phyloP scores from a whole-genome alignment of 179 eudicot genomes.

The Carnegiea gigantea region DNA sequence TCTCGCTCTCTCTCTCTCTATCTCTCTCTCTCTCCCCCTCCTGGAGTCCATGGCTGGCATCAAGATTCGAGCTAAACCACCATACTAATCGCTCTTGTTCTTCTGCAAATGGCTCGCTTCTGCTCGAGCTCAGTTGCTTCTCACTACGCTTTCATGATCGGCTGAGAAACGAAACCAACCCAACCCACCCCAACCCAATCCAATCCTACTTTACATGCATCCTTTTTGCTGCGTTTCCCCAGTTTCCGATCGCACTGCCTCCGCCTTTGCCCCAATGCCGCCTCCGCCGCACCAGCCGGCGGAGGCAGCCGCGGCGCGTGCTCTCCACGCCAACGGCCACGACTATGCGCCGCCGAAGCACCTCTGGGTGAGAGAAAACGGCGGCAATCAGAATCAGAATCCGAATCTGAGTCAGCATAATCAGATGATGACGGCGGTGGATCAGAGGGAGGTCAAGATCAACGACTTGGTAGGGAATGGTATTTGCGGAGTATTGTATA shows the following conservation, averaged over 20 bases:
- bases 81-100: background rate
- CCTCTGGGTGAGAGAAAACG: background rate
- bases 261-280: constrained; percentile 23
- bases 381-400: constrained; percentile 12
- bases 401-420: constrained; percentile 21
- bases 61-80: background rate
- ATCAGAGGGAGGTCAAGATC: constrained; percentile 57
- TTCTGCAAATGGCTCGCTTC: constrained; percentile 5
- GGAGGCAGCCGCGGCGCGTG: constrained; percentile 1
- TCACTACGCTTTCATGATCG: constrained; percentile 19
- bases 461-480: constrained; percentile 68
- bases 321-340: constrained; percentile 25
- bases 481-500: constrained; percentile 64
- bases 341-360: background rate
- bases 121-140: background rate
- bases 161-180: background rate
- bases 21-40: constrained; percentile 10
- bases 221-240: constrained; percentile 52
- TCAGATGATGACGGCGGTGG: constrained; percentile 28
- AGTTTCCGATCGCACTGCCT: constrained; percentile 30
- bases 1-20: background rate
- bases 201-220: constrained; percentile 38
- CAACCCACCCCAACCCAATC: background rate
- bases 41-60: too few relatives aligned
- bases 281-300: constrained; percentile 10